Percentiles rank a stretch among this genome's conserved stretches.
Conservation (phyloP, 768 basidiomycete species). For the Leccinum subtestaceum region DNA sequence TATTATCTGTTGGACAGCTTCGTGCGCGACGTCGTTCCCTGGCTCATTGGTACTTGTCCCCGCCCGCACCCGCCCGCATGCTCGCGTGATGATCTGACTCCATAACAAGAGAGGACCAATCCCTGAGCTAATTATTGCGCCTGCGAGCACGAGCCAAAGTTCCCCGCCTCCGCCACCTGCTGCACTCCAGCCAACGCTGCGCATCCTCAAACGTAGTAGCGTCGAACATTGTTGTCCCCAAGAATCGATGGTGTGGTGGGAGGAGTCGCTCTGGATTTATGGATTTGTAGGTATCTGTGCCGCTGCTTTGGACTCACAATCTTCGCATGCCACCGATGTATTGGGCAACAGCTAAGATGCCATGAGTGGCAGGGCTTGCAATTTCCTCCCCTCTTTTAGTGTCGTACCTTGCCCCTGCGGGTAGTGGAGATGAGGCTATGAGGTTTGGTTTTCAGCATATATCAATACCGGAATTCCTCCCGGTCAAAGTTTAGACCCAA, state of each 20-base stretch:
- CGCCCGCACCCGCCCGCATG: not conserved
- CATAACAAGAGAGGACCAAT: conserved; percentile 65
- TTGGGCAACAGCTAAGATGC: not conserved
- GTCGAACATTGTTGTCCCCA: too few species aligned
- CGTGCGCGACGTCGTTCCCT: not conserved
- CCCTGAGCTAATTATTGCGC: conserved; percentile 55
- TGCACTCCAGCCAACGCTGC: conserved; percentile 59
- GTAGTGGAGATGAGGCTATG: too few species aligned
- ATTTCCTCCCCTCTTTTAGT: not conserved
- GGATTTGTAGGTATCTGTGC: not conserved
- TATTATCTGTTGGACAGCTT: not conserved
- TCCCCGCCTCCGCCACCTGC: conserved; percentile 49
- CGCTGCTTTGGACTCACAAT: not conserved
- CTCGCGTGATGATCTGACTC: not conserved
- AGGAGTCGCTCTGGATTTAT: too few species aligned
- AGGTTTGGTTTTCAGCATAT: too few species aligned
- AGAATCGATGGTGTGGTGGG: too few species aligned
- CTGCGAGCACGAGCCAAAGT: conserved; percentile 36
- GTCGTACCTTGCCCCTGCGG: not conserved
- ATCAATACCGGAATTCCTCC: not conserved
- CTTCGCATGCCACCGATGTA: not conserved
- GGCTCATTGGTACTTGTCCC: not conserved
- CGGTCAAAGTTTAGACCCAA: not conserved
- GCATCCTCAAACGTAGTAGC: conserved; percentile 61
- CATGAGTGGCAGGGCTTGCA: too few species aligned